Base-by-base conservation (phyloP, 257 asterid species). In the Solanum bukasovii region DNA sequence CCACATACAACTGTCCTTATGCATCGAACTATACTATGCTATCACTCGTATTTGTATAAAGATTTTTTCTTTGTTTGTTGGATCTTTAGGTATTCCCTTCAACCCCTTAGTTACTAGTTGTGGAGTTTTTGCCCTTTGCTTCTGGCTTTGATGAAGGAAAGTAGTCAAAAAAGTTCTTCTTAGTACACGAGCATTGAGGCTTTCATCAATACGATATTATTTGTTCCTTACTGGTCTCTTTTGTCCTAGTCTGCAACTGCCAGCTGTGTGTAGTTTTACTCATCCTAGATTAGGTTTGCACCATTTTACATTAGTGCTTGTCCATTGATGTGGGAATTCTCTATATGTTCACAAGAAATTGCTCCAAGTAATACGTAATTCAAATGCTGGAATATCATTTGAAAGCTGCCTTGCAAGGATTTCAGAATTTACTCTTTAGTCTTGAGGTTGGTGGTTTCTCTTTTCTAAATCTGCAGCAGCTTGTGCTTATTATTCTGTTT, bases 41-140 rank as follows among this genome's bases (percentile, higher is more conserved):
- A 77, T 94, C 90, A 94, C 96, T 93, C 97, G 97, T 94, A 89
- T 27, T 27, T 87, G 71, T 40, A 27, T 21, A 75, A 65, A 79
- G 31, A 84, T 86, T 25, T 40, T 84, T 11, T 34, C 78, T 83
- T 75, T 78, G 84, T 44, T 67, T 46, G 56, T 61, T 31, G 21
- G 40, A 31, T 29, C 77, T 31, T 33, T 35, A 31, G 37, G 38
- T 40, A 86, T 82, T 33, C 44, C 14, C 23, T 70, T 72, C 44
- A 72, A 8, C 25, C 79, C 37, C 56, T 11, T 71, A n/a, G 34
- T 33, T 59, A 70, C 75, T 49, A 74, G 75, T 34, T 27, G 73
- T 74, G 25, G 37, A 73, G 21, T 81, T 40, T 25, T 87, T 11
- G 1, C 44, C 79, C 44, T 72, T 72, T 33, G 25, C 25, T 72